A percentile compares a stretch with the other conserved stretches of the same genome.
Conservation (phyloP, 148 eudicot species). For the Arbutus unedo region DNA sequence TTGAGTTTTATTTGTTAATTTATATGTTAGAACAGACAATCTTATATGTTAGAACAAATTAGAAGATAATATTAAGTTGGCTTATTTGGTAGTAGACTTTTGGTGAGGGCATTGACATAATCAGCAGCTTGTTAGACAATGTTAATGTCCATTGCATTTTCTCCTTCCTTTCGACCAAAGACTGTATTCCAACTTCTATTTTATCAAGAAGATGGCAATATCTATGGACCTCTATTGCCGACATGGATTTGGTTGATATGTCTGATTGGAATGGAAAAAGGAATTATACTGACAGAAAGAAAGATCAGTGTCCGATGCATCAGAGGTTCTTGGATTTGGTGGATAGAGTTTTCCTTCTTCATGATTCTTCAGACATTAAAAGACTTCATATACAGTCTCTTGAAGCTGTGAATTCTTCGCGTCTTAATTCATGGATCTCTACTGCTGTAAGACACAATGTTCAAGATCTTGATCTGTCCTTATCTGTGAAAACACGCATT, state of each 20-base stretch:
- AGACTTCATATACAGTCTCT: not conserved
- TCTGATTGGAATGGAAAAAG: too few species aligned
- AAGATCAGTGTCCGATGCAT: not conserved
- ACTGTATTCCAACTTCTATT: not conserved
- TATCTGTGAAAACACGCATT: not conserved
- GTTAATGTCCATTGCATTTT: conserved; percentile 8
- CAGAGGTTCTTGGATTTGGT: not conserved
- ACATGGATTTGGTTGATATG: not conserved
- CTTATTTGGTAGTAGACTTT: not conserved
- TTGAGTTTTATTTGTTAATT: too few species aligned
- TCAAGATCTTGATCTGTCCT: not conserved
- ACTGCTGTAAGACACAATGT: not conserved
- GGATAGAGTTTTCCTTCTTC: not conserved
- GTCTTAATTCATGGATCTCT: conserved; percentile 1
- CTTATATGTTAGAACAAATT: too few species aligned
- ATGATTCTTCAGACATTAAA: not conserved
- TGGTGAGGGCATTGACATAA: not conserved
- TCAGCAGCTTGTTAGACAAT: conserved; percentile 9
- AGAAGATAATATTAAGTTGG: too few species aligned
- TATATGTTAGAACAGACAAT: too few species aligned
- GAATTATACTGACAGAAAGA: too few species aligned
- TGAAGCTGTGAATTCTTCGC: not conserved
- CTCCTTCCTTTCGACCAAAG: not conserved
- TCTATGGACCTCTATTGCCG: conserved; percentile 13
- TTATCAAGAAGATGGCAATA: conserved; percentile 14